phyloP scores from a whole-genome alignment of 371 early-diverging fungal species.

The Mortierella sp. region DNA sequence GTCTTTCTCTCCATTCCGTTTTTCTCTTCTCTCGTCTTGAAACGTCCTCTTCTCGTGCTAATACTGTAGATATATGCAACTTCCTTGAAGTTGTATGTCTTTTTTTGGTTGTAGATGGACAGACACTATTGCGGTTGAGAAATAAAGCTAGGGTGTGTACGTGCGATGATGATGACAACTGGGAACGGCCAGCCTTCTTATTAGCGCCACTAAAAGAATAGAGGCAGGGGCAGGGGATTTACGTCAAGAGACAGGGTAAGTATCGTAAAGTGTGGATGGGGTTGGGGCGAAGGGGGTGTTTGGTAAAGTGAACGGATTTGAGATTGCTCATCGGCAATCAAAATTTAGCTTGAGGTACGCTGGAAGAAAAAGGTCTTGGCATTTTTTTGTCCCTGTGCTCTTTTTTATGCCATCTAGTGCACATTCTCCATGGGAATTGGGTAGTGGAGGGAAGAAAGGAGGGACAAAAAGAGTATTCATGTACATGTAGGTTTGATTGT shows the following conservation, averaged over 20 bases:
- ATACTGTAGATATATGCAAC: no score
- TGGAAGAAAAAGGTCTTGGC: slow-evolving; percentile 21
- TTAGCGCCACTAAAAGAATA: neutral
- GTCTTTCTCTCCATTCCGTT: neutral
- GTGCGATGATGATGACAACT: no score
- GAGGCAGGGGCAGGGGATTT: neutral
- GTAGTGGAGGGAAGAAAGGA: neutral
- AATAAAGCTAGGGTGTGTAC: neutral
- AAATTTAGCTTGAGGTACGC: no score
- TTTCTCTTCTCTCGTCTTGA: neutral
- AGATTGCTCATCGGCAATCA: slow-evolving; percentile 13
- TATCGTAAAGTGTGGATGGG: neutral
- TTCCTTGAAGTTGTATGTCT: no score
- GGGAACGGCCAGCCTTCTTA: no score
- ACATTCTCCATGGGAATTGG: neutral
- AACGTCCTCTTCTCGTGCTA: no score
- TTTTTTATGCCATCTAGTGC: neutral
- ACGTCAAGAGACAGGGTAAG: neutral
- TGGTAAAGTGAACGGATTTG: slow-evolving; percentile 33
- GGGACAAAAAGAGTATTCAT: no score
- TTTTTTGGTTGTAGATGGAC: no score
- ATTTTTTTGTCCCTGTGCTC: slow-evolving; percentile 14
- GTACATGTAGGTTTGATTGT: neutral
- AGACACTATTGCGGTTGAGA: no score
- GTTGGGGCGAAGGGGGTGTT: neutral